Evolutionary conservation across 805 yeast species (phyloP).

Genomic region (Ogataea neopini): DNA sequence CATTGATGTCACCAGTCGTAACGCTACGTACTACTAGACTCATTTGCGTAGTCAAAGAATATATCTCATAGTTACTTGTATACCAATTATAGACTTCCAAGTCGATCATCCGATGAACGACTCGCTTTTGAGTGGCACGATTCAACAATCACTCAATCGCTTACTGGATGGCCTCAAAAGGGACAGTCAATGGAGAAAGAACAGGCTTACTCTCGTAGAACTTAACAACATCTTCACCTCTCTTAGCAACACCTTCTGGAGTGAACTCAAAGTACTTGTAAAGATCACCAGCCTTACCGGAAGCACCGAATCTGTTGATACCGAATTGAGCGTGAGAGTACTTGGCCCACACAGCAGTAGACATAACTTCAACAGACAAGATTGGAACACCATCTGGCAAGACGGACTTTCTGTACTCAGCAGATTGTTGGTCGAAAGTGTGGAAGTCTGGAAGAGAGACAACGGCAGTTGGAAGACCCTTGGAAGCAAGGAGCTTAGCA

Average conservation of each 20-base stretch:
- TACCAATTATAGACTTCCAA: too few species aligned
- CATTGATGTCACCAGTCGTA: too few species aligned
- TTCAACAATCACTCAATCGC: neutral
- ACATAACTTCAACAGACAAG: slow-evolving; percentile 89
- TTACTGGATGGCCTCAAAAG: slow-evolving; percentile 44
- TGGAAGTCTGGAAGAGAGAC: slow-evolving; percentile 93
- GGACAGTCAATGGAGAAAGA: slow-evolving; percentile 75
- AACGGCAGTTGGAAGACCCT: slow-evolving; percentile 74
- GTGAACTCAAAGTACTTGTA: slow-evolving; percentile 89
- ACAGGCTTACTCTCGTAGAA: slow-evolving; percentile 79
- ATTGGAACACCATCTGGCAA: slow-evolving; percentile 95
- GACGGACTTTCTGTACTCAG: slow-evolving; percentile 79
- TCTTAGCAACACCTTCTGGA: slow-evolving; percentile 86
- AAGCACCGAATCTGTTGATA: slow-evolving; percentile 93
- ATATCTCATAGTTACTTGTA: neutral
- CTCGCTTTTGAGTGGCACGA: too few species aligned
- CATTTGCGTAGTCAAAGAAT: slow-evolving; percentile 2
- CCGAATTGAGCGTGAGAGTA: slow-evolving; percentile 97
- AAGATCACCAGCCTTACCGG: slow-evolving; percentile 83
- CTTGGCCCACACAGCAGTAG: slow-evolving; percentile 90
- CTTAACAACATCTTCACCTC: slow-evolving; percentile 75
- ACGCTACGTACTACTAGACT: too few species aligned
- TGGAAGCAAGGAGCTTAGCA: slow-evolving; percentile 63
- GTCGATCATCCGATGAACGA: too few species aligned
- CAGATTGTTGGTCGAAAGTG: slow-evolving; percentile 83